Evolutionary conservation across 1,284 basidiomycete species (phyloP), one percentile per base, ranked within the genome.

Genomic region (Irpex sp.): DNA sequence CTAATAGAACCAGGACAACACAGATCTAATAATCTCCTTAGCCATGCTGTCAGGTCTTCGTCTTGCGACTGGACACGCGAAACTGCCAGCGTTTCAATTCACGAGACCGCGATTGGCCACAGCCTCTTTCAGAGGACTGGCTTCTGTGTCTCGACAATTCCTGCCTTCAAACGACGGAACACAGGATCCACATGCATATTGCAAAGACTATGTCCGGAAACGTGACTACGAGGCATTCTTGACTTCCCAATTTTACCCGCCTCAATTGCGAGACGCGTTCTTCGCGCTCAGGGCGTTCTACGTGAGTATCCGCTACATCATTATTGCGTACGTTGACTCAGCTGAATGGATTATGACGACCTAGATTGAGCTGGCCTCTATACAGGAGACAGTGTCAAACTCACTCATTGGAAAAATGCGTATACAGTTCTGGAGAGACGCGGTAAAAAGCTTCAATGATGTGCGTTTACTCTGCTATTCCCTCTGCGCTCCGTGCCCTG

Each of bases 381-480:
- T 96, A 13, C 88, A 90, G 69, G 94, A 96, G 66, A 82, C 84
- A 11, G 89, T 95, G 13, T 89, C 90, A 15, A 93, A 92, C 69
- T 78, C 88, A 47, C 82, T 88, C 31, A 87, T 97, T 65, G 96
- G 94, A 5, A 86, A 89, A 71, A 94, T 97, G 83, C 85, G 94
- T 68, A 88, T 94, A 80, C 92, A 96, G 74, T 97, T 96, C 76
- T 97, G 95, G 96, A 86, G 87, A 71, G 94, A 97, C 73, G 89
- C 92, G 1, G 73, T 97, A 49, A 90, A 89, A 69, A 81, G 78
- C 44, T 87, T 95, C 17, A 79, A 79, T 71, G 83, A 89, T 71
- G 93, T 91, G 72, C 72, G 86, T 82, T 13, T 63, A 5, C 47
- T 60, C 8, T 47, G 36, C 38, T 26, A 8, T 36, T 38, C 11